Evolutionary conservation across 129 eudicot species (phyloP), one percentile per base, ranked within the genome.

Genomic region (Flaveria sonorensis): DNA sequence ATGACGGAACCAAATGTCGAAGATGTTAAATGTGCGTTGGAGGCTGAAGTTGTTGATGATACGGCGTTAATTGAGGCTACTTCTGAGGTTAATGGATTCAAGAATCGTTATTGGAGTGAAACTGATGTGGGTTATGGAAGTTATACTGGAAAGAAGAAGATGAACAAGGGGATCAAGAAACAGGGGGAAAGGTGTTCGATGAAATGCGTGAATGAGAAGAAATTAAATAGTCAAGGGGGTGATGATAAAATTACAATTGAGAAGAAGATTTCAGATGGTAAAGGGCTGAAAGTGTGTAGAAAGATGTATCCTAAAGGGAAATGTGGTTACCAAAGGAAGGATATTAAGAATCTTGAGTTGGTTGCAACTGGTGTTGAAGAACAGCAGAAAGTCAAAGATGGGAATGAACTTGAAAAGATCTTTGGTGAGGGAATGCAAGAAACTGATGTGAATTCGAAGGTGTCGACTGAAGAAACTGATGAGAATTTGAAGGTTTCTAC

Each of bases 1-100:
- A 19, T 19, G 71, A 62, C 47, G 59, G 11, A 16, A 53, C 47
- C 8, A 36, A 36, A 36, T 6, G 40, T 36, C 7, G 40, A 76
- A 51, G 26, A 70, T 51, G 74, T 63, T 32, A 77, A 76, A n/a
- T 76, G 74, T 53, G 47, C 81, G 1, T 66, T 75, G 74, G 59
- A 82, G 21, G 78, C 74, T 66, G 79, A 82, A 77, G 76, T 82
- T 6, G 77, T 82, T 57, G 86, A 82, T 18, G 86, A 82, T 32
- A 82, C 82, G n/a, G 86, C 82, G 39, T 40, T 82, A 5, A 82
- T 82, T 56, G 86, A 65, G 57, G 30, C 64, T 19, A 42, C 77
- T 62, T 72, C 28, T 68, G 73, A 23, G 67, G 62, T 56, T 26
- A 52, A 68, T 72, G 51, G 42, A 7, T 65, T 65, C 70, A 72